Base-by-base conservation (phyloP, 108 stramenopile species). In the Cyclotella atomus region DNA sequence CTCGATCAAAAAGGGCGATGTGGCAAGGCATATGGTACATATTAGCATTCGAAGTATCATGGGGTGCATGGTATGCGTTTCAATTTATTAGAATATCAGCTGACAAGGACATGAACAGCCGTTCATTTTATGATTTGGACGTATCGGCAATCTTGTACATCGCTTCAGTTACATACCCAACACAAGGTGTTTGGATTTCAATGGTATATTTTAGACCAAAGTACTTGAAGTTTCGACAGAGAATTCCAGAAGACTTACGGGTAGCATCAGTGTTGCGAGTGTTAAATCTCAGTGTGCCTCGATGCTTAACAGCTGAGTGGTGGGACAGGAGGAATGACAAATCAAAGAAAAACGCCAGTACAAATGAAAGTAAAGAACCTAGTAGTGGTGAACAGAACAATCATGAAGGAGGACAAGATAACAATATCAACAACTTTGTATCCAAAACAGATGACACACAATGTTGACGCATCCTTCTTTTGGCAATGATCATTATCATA, bases 11-110 rank as follows among this genome's bases (percentile, higher is more conserved):
- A 5, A 68, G 67, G 53, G 54, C 49, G 5, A 54, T 56, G 3
- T 72, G 70, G 70, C 78, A 79, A 55, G 78, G 78, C 8, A 60
- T 79, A 53, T 79, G 64, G 70, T 79, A 72, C 36, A 59, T 72
- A 28, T 20, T 65, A 52, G 54, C 64, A 30, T 79, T 79, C 50
- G 43, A 57, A 30, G 45, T 60, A 27, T 49, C 46, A 0, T 79
- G 78, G 78, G 64, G 55, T 23, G 70, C 57, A 27, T 79, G 78
- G 70, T 72, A 68, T 79, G 62, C 63, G 1, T 78, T 65, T 56
- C 77, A 78, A 30, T 68, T 63, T 21, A 41, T 65, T 19, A 24
- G 64, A 16, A 65, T 65, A 19, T 46, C 64, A 47, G 45, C 64
- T 30, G 64, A 65, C 25, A 29, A n/a, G 17, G 12, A 47, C 8